phyloP scores from a whole-genome alignment of 2,329 filamentous ascomycete species.

The Aspergillus tanneri region DNA sequence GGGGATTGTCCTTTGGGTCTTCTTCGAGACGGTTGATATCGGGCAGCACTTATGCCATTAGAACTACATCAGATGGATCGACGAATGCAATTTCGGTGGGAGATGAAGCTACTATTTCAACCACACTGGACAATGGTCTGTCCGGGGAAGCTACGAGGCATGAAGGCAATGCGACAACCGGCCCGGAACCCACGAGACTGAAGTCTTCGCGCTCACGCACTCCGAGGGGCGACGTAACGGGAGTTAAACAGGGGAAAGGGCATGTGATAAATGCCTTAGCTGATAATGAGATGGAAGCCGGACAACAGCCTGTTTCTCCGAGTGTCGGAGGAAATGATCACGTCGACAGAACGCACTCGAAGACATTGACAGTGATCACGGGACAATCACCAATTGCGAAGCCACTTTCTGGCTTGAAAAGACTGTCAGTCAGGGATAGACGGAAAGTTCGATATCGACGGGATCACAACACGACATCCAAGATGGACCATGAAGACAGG shows the following conservation, averaged over 20 bases:
- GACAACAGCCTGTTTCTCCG: too few relatives aligned
- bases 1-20: constrained; percentile 11
- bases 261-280: constrained; percentile 12
- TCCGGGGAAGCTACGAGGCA: not conserved
- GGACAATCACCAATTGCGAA: too few relatives aligned
- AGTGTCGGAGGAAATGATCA: too few relatives aligned
- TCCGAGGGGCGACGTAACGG: too few relatives aligned
- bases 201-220: too few relatives aligned
- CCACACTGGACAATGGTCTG: not conserved
- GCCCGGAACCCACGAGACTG: not conserved
- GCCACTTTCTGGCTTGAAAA: constrained; percentile 8
- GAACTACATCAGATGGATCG: not conserved
- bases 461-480: constrained; percentile 11
- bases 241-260: too few relatives aligned
- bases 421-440: constrained; percentile 25
- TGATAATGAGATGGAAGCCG: constrained; percentile 5
- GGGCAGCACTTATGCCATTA: constrained; percentile 1
- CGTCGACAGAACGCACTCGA: too few relatives aligned
- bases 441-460: constrained; percentile 29
- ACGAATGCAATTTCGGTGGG: not conserved
- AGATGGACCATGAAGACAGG: constrained; percentile 20
- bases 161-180: not conserved
- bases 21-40: constrained; percentile 28
- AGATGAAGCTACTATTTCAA: not conserved
- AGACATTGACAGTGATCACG: too few relatives aligned